Conservation (phyloP, 164 flowering plant genomes). For the Hamamelis virginiana region DNA sequence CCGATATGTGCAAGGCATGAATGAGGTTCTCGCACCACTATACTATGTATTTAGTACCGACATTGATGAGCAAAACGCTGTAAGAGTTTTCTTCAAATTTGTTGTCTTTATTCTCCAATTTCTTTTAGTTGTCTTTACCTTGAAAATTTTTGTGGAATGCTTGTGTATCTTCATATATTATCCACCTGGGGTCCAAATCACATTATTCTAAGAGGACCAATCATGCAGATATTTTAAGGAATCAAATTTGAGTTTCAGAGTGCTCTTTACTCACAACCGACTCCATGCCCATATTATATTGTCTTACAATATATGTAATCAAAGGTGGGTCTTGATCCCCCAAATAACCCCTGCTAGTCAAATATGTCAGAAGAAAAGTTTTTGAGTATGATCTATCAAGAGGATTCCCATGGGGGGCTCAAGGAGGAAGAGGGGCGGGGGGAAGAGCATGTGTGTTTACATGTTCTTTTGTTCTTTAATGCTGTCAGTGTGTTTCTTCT, state of each 20-base stretch:
- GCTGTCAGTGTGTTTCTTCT: background rate
- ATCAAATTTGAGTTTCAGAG: no score
- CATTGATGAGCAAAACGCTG: slow-evolving; percentile 48
- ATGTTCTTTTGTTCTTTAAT: no score
- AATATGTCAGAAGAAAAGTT: no score
- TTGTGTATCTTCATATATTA: background rate
- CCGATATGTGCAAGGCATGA: slow-evolving; percentile 83
- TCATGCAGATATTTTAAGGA: no score
- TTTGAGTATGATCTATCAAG: no score
- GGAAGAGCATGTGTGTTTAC: no score
- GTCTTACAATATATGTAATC: no score
- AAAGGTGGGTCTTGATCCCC: no score
- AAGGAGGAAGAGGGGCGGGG: no score
- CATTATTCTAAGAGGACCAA: background rate
- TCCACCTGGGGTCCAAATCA: background rate
- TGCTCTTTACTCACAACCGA: background rate
- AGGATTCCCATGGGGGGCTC: no score
- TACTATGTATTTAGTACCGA: slow-evolving; percentile 60
- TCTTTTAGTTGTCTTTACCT: background rate
- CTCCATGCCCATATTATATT: no score
- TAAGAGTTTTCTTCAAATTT: slow-evolving; percentile 32
- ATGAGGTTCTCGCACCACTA: slow-evolving; percentile 74
- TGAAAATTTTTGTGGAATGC: background rate
- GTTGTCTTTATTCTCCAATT: background rate
- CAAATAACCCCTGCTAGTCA: no score